Conservation (phyloP, 108 stramenopile genomes). For the Pseudonitzschia multiseries region DNA sequence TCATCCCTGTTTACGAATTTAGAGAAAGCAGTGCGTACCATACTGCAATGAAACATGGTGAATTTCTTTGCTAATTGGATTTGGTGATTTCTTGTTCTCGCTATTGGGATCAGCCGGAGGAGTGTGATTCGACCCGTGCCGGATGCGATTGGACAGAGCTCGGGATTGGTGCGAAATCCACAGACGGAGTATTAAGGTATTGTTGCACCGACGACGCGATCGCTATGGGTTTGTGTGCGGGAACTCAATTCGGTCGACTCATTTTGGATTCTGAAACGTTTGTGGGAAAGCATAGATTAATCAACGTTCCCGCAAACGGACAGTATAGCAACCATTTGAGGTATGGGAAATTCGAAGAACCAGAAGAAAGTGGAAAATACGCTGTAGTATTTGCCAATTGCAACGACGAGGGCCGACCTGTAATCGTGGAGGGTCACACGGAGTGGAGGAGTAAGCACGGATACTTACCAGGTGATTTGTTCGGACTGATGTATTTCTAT, state of each 20-base stretch:
- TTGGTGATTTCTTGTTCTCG: background rate
- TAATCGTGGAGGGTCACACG: constrained; percentile 64
- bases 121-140: constrained; percentile 56
- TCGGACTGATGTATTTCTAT: constrained; percentile 84
- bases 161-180: constrained; percentile 61
- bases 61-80: background rate
- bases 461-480: constrained; percentile 81
- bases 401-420: constrained; percentile 65
- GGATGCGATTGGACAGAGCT: constrained; percentile 84
- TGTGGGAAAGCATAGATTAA: constrained; percentile 57
- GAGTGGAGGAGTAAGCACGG: constrained; percentile 73
- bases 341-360: constrained; percentile 51
- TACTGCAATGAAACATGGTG: background rate
- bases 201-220: constrained; percentile 80
- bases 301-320: constrained; percentile 63
- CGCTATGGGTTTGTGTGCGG: constrained; percentile 57
- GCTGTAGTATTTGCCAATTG: constrained; percentile 79
- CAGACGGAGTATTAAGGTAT: constrained; percentile 59
- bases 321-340: constrained; percentile 45
- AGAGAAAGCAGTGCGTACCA: background rate
- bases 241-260: constrained; percentile 53
- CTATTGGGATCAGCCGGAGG: constrained; percentile 41
- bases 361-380: constrained; percentile 60
- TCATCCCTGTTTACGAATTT: background rate
- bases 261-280: constrained; percentile 62